Percentiles rank a stretch among this genome's conserved stretches.
phyloP scores from a whole-genome alignment of 305 asterid species.

The Rubia occidens region DNA sequence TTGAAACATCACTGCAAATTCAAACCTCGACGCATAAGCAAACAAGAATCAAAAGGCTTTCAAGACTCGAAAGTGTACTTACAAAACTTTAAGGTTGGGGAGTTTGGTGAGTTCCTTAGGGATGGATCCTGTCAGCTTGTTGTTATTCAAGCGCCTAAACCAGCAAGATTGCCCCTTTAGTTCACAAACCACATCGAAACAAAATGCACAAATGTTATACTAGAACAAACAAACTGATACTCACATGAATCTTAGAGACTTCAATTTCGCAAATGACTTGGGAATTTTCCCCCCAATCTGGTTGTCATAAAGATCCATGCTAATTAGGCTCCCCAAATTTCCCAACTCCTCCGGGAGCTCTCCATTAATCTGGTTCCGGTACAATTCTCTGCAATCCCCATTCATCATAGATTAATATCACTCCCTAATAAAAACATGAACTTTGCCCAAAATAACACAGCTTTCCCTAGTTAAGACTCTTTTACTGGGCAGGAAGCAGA shows the following conservation, averaged over 20 bases:
- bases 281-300: slow-evolving; percentile 55
- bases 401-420: background rate
- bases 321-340: slow-evolving; percentile 45
- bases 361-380: slow-evolving; percentile 47
- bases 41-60: background rate
- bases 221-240: slow-evolving; percentile 14
- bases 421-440: background rate
- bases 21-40: slow-evolving; percentile 10
- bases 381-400: slow-evolving; percentile 54
- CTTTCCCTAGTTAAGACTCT: background rate
- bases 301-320: slow-evolving; percentile 75
- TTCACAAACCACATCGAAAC: slow-evolving; percentile 1
- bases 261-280: slow-evolving; percentile 51
- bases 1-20: slow-evolving; percentile 64
- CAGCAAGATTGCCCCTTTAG: slow-evolving; percentile 11
- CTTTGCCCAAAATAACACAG: background rate
- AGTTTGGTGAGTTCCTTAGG: slow-evolving; percentile 77
- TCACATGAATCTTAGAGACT: slow-evolving; percentile 61
- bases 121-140: slow-evolving; percentile 69
- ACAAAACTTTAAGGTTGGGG: slow-evolving; percentile 61
- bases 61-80: slow-evolving; percentile 17
- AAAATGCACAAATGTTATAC: background rate
- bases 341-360: slow-evolving; percentile 66
- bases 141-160: slow-evolving; percentile 59
- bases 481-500: background rate